phyloP scores from a whole-genome alignment of 495 filamentous ascomycete species.

The Hypoxylon cercidicola region DNA sequence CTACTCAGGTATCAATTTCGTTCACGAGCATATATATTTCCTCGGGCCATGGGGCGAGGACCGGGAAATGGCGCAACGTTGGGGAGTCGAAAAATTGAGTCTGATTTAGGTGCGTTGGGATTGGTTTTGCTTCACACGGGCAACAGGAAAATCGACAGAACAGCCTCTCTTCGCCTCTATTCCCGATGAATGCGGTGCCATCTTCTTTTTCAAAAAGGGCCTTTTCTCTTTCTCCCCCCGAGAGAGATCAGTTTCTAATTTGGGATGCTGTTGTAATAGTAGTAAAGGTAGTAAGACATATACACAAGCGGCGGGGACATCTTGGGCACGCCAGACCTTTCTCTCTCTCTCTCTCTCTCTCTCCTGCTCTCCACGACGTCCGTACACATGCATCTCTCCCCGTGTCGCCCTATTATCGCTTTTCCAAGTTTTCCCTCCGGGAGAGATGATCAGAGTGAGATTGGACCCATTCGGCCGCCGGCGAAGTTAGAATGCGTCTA shows the following conservation, averaged over 20 bases:
- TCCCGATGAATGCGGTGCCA: background rate
- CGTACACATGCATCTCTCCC: slow-evolving; percentile 9
- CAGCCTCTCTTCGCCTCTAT: slow-evolving; percentile 5
- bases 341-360: slow-evolving; percentile 4
- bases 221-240: slow-evolving; percentile 1
- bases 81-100: background rate
- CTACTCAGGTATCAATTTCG: too few relatives aligned
- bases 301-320: slow-evolving; percentile 42
- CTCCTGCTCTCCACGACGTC: slow-evolving; percentile 1
- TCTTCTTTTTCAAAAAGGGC: slow-evolving; percentile 1
- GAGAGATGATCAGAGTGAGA: background rate
- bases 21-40: too few relatives aligned
- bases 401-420: background rate
- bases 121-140: background rate
- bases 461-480: too few relatives aligned
- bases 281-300: slow-evolving; percentile 37
- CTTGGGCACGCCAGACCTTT: slow-evolving; percentile 21
- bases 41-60: too few relatives aligned
- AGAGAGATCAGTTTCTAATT: slow-evolving; percentile 27
- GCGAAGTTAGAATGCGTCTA: slow-evolving; percentile 46
- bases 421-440: background rate
- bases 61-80: too few relatives aligned
- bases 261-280: slow-evolving; percentile 22
- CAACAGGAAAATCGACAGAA: background rate
- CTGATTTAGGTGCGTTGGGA: background rate